A percentile compares a stretch with the other conserved stretches of the same genome.
phyloP scores from a whole-genome alignment of 495 filamentous ascomycete genomes.

The Talaromyces nanjingensis region DNA sequence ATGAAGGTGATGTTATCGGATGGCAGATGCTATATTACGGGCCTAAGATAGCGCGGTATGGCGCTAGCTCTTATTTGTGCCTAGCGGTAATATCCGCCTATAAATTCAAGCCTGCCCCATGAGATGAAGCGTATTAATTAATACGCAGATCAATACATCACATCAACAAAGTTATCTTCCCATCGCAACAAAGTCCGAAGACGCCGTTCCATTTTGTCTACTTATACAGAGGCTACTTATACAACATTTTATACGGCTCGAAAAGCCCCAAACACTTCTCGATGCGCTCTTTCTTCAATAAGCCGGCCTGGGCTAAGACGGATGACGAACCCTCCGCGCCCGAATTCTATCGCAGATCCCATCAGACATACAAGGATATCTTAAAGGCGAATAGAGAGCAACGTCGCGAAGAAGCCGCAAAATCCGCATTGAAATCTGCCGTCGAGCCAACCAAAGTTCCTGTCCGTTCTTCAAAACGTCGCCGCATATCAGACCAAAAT shows the following conservation, averaged over 20 bases:
- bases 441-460: constrained; percentile 1
- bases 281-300: constrained; percentile 65
- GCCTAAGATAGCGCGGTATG: not conserved
- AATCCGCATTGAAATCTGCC: constrained; percentile 9
- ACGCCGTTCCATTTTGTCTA: not conserved
- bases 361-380: constrained; percentile 54
- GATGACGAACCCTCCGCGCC: constrained; percentile 33
- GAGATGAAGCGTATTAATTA: not conserved
- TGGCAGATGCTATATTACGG: not conserved
- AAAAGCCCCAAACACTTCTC: not conserved
- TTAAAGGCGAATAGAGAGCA: constrained; percentile 45
- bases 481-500: constrained; percentile 12
- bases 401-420: constrained; percentile 16
- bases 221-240: not conserved
- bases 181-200: not conserved
- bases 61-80: not conserved
- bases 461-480: constrained; percentile 8
- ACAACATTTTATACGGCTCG: not conserved
- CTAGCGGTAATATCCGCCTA: not conserved
- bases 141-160: not conserved
- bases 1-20: not conserved
- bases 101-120: not conserved
- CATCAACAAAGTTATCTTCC: not conserved
- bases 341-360: constrained; percentile 61
- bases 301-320: constrained; percentile 49